Conservation (phyloP, 78 protist species). For the Monosiga brevicollis region DNA sequence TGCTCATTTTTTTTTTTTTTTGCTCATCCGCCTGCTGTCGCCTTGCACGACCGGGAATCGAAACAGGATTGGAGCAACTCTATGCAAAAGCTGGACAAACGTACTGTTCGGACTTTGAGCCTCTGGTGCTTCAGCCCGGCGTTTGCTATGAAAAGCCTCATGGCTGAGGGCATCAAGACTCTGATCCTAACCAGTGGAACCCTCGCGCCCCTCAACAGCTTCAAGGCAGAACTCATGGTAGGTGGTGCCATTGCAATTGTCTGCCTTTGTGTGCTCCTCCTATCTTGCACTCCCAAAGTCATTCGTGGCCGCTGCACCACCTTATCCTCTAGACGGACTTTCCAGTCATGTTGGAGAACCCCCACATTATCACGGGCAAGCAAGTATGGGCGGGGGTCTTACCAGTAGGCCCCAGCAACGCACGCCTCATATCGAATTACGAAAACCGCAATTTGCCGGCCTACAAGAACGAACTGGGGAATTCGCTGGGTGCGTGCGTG, state of each 20-base stretch:
- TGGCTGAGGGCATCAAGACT: neutral
- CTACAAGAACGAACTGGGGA: constrained; percentile 68
- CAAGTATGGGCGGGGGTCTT: constrained; percentile 56
- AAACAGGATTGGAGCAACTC: too few species aligned
- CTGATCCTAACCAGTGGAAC: constrained; percentile 93
- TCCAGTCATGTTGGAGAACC: constrained; percentile 43
- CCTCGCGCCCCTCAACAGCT: constrained; percentile 80
- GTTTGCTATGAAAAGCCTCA: constrained; percentile 10
- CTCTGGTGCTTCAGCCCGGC: constrained; percentile 21
- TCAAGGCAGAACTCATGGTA: constrained; percentile 25
- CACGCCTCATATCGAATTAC: constrained; percentile 40
- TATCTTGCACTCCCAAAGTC: neutral
- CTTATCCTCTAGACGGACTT: constrained; percentile 29
- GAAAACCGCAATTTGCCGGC: constrained; percentile 8
- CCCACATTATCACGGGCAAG: constrained; percentile 55
- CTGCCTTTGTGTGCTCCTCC: neutral
- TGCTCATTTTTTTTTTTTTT: too few species aligned
- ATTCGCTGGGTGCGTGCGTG: constrained; percentile 42
- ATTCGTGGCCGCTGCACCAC: too few species aligned
- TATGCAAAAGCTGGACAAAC: neutral
- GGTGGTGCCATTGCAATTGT: neutral
- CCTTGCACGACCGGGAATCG: neutral
- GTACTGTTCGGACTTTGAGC: neutral
- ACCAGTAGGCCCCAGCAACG: constrained; percentile 7
- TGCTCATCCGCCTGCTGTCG: neutral